A percentile compares a stretch with the other conserved stretches of the same genome.
Evolutionary conservation across 108 stramenopile species (phyloP).

Genomic region (Schizochytrium sp.): DNA sequence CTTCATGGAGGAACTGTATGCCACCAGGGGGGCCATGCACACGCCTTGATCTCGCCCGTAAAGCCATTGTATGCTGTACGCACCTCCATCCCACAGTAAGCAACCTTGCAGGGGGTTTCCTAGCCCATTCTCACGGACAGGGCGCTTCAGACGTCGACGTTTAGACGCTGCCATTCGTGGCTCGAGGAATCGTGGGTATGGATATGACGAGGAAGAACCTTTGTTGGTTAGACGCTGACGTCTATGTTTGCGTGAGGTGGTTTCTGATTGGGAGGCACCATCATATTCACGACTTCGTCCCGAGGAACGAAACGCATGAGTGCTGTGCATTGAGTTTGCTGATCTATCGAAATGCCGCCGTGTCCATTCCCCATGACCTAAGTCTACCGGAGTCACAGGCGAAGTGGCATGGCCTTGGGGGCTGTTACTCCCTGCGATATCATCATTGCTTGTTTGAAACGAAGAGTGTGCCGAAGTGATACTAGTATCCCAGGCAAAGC

Average conservation of each 20-base stretch:
- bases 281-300: no score
- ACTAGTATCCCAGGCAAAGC: no score
- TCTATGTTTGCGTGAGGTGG: neutral
- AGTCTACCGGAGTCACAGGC: neutral
- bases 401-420: neutral
- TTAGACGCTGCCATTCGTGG: neutral
- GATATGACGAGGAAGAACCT: neutral
- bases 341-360: neutral
- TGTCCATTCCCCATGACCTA: neutral
- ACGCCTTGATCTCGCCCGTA: constrained; percentile 10
- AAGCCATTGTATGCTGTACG: neutral
- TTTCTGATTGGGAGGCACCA: no score
- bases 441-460: no score
- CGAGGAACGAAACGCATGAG: neutral
- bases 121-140: constrained; percentile 34
- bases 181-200: neutral
- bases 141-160: neutral
- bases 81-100: constrained; percentile 25
- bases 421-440: no score
- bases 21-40: constrained; percentile 11
- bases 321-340: neutral
- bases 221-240: neutral
- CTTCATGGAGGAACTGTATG: constrained; percentile 45
- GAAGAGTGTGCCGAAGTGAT: no score
- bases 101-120: neutral